Evolutionary conservation across 768 basidiomycete species (phyloP), one percentile per base, ranked within the genome.

Genomic region (Imleria badia): DNA sequence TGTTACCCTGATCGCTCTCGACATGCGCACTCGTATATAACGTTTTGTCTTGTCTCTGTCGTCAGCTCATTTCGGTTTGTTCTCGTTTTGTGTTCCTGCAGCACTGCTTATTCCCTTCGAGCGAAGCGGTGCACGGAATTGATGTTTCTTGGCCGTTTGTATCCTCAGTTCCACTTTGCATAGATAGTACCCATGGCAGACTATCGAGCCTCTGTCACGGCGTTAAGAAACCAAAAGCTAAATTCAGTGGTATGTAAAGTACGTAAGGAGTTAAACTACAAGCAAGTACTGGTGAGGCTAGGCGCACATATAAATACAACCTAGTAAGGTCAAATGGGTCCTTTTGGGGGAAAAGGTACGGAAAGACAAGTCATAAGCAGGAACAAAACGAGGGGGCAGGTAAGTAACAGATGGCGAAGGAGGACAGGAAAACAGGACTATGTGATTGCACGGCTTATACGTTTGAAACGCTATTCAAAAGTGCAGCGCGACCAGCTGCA

Each of bases 1-100:
- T 67, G 67, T 72, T 72, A 71, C 69, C 71, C 39, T 50, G 56
- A 70, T 71, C 65, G 69, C 71, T 71, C 66, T 70, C 71, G 69
- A 72, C 69, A 69, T 72, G 69, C 58, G 65, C 65, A 61, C 58
- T 62, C 61, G 56, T 71, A 61, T 61, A 62, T 61, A 68, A 69
- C 63, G 71, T 69, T 69, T 71, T 71, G 71, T 70, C 52, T 48
- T 67, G 60, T 64, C 63, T 58, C 50, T 52, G 62, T 59, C 65
- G 48, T 70, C 52, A 48, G 59, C 55, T 59, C 61, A 59, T 55
- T 67, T 59, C 33, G n/a, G 54, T 60, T 58, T 61, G 62, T 66
- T 64, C 59, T 70, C 65, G 71, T 71, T 69, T 68, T 70, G 71
- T 69, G 48, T 60, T 56, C 45, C 45, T 56, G 50, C 36, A 38